Conservation (phyloP, 306 rosid species). For the Lupinus albus region DNA sequence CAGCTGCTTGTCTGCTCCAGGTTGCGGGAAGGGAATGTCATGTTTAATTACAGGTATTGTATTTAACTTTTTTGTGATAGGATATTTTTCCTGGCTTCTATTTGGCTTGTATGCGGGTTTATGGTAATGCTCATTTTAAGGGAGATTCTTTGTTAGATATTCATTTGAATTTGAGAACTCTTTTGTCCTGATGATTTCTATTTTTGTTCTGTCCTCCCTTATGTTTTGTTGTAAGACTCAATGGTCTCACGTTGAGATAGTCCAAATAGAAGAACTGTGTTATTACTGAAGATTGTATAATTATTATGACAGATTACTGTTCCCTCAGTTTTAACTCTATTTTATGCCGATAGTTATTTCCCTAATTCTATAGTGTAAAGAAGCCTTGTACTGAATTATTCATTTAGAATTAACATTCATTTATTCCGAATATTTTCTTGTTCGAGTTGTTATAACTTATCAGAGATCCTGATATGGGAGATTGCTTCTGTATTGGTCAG, state of each 20-base stretch:
- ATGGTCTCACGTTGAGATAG: not conserved
- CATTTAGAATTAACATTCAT: not conserved
- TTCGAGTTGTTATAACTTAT: not conserved
- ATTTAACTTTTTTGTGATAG: constrained; percentile 7
- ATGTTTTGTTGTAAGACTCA: not conserved
- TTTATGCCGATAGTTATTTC: not conserved
- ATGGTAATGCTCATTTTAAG: not conserved
- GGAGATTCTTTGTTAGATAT: constrained; percentile 5
- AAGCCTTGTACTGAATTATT: not conserved
- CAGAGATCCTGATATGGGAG: not conserved
- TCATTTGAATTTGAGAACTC: not conserved
- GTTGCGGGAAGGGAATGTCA: constrained; percentile 87
- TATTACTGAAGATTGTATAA: not conserved
- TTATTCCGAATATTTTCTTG: not conserved
- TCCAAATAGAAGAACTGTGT: not conserved
- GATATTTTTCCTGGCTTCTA: not conserved
- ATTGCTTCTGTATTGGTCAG: not conserved
- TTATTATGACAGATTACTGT: not conserved
- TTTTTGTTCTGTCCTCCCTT: constrained; percentile 6
- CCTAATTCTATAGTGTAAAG: not conserved
- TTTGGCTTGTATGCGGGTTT: not conserved
- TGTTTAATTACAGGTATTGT: constrained; percentile 82
- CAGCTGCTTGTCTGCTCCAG: constrained; percentile 53
- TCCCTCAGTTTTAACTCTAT: not conserved
- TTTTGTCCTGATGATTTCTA: too few relatives aligned